These are phyloP conservation scores for Lactifluus rugatus DNA, from an alignment of 768 basidiomycete species.

Conservation along the genomic window DNA sequence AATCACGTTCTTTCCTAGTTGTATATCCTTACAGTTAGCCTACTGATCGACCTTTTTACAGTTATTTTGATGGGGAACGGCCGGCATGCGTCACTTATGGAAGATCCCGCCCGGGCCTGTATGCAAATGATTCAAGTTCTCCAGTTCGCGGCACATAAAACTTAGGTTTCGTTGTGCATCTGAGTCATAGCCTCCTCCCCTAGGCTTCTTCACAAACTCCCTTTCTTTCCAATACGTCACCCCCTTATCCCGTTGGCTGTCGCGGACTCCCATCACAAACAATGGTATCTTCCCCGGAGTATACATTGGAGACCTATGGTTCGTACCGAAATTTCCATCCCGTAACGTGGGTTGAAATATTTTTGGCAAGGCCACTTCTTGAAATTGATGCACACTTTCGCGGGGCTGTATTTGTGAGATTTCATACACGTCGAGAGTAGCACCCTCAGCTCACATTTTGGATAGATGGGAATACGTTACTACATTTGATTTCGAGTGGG, in stretches of 20 bases:
- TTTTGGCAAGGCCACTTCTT: neutral
- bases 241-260: neutral
- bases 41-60: too few species aligned
- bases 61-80: too few species aligned
- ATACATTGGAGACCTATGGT: neutral
- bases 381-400: slow-evolving; percentile 6
- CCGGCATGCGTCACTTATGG: too few species aligned
- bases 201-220: neutral
- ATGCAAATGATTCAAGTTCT: too few species aligned
- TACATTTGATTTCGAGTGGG: slow-evolving; percentile 10
- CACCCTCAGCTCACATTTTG: neutral
- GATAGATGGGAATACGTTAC: slow-evolving; percentile 14
- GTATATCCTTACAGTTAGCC: too few species aligned
- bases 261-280: neutral
- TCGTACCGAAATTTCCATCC: neutral
- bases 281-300: neutral
- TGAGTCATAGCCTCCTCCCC: too few species aligned
- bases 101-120: too few species aligned
- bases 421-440: too few species aligned
- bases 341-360: neutral
- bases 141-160: too few species aligned
- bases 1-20: too few species aligned
- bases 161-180: too few species aligned
- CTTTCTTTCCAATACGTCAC: neutral
- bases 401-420: slow-evolving; percentile 14